Base-by-base conservation (phyloP, 768 basidiomycete species). In the Tephrocybe sp. region DNA sequence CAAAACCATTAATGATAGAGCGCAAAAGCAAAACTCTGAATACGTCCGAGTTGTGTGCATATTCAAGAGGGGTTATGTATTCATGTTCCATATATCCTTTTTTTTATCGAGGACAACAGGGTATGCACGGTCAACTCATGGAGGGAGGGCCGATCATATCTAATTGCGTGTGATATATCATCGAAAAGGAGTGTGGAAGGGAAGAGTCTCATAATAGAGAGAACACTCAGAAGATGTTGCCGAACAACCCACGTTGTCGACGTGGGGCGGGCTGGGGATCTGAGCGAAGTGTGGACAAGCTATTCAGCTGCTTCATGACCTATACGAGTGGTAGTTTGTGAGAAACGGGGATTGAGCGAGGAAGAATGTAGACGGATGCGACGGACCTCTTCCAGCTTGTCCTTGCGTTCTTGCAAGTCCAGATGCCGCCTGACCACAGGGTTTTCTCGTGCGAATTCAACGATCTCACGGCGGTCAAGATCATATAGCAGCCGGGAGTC, bases 221-320 rank as follows among this genome's bases (percentile, higher is more conserved):
- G 43, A 25, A 45, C 46, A 51, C 51, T 73, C 60, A 89, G 60
- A 91, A 90, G 65, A 91, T 78, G 54, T 77, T 76, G 30, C 89
- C 84, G 59, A 94, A 93, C 1, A 94, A 75, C 20, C 92, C 91
- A 21, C 89, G 79, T 55, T 85, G 80, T 55, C 90, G 79, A 51
- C 89, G 80, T 34, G 85, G 81, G 6, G 81, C 74, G 20, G 90
- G 84, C 56, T 90, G 84, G 28, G 84, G 78, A 65, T 96, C 93
- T 23, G 90, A 76, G 36, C 94, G 88, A 28, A 98, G 79, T 33
- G 91, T 91, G 17, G 92, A 92, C 37, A 98, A 71, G 58, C 90
- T 86, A 64, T 95, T 95, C 30, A 99, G 83, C 57, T 93, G 94
- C 65, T 94, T 91, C 90, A 95, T 96, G 44, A 95, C 93, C 90